Conservation (phyloP, 371 early-diverging fungal genomes). For the Encephalitozoon romaleae region DNA sequence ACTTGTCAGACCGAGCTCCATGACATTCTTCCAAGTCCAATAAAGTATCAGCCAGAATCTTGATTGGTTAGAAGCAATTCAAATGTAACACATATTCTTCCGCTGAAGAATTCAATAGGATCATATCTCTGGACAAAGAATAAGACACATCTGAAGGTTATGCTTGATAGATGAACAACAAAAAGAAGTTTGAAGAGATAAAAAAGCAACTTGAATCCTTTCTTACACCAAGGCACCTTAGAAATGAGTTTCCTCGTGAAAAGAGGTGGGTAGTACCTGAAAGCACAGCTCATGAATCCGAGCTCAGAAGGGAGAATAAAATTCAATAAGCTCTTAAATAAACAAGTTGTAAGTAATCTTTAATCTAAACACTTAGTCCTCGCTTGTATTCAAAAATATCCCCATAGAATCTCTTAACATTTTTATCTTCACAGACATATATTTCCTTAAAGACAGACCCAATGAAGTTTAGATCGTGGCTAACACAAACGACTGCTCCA, state of each 20-base stretch:
- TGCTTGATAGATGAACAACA: not conserved
- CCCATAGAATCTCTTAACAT: conserved; percentile 29
- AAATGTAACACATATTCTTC: not conserved
- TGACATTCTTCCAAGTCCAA: not conserved
- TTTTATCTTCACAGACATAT: conserved; percentile 73
- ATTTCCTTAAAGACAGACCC: conserved; percentile 77
- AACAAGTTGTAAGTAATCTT: not conserved
- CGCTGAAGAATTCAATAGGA: not conserved
- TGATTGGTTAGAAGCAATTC: not conserved
- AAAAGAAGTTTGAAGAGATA: conserved; percentile 1
- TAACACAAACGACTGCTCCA: conserved; percentile 89
- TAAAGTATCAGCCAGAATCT: not conserved
- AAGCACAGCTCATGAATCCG: not conserved
- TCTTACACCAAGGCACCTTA: not conserved
- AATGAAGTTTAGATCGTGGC: conserved; percentile 87
- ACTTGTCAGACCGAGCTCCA: not conserved
- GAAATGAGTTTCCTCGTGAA: not conserved
- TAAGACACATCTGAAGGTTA: not conserved
- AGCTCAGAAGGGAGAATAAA: not conserved
- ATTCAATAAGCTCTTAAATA: not conserved
- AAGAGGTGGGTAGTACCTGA: not conserved
- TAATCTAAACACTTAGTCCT: not conserved
- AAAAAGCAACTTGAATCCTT: not conserved
- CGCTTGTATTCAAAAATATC: conserved; percentile 37
- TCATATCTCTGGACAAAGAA: not conserved